Evolutionary conservation across 768 basidiomycete species (phyloP).

Genomic region (Sistotremastrum niveocremeum): DNA sequence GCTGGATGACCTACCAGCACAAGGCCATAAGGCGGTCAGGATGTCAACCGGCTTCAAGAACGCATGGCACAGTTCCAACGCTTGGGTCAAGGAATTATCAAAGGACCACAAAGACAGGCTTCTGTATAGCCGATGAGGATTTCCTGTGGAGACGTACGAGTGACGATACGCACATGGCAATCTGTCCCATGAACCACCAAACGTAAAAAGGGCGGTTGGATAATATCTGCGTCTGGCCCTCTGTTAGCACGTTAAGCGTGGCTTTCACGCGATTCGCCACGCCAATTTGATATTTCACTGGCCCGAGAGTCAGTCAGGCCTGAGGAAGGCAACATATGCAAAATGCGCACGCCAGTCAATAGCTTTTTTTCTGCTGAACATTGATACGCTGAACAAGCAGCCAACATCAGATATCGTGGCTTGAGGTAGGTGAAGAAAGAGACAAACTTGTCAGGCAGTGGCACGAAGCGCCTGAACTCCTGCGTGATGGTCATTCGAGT

Average conservation of each 20-base stretch:
- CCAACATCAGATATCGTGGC: not conserved
- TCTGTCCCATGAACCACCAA: constrained; percentile 57
- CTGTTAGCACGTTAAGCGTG: constrained; percentile 38
- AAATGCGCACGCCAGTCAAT: constrained; percentile 63
- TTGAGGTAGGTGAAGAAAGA: constrained; percentile 3
- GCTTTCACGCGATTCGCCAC: constrained; percentile 48
- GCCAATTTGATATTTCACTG: constrained; percentile 57
- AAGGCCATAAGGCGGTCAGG: constrained; percentile 62
- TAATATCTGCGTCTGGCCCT: constrained; percentile 38
- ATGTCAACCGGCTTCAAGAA: constrained; percentile 52
- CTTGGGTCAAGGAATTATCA: constrained; percentile 41
- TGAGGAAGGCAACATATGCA: not conserved
- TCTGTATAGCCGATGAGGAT: constrained; percentile 18
- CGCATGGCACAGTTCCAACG: constrained; percentile 52
- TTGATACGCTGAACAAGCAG: constrained; percentile 15
- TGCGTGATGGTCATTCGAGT: constrained; percentile 52
- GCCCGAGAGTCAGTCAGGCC: constrained; percentile 2
- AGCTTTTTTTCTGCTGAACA: constrained; percentile 57
- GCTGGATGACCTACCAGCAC: constrained; percentile 29
- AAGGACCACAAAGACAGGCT: constrained; percentile 55
- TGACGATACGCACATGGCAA: constrained; percentile 35
- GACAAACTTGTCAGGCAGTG: constrained; percentile 34
- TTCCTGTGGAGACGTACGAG: no score
- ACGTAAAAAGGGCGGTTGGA: constrained; percentile 58
- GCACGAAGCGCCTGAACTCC: constrained; percentile 50